These are phyloP conservation scores for Kregervanrija delftensis DNA, from an alignment of 805 yeast species.

Conservation along the genomic window DNA sequence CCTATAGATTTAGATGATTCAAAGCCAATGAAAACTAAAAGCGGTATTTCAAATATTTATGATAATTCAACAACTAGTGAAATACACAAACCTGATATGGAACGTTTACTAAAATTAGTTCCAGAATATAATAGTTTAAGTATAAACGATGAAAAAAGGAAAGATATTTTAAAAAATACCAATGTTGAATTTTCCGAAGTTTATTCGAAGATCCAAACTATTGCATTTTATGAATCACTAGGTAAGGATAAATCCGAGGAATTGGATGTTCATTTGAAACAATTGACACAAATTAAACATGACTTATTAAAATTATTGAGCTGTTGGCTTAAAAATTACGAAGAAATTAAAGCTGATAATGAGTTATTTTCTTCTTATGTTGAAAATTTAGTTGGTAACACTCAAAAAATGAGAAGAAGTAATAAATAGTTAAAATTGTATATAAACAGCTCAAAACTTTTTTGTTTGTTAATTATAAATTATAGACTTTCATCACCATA, in stretches of 20 bases:
- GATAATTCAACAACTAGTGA: too few relatives aligned
- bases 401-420: conserved; percentile 64
- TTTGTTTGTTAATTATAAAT: background rate
- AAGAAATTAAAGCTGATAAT: conserved; percentile 54
- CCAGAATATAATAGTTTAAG: conserved; percentile 31
- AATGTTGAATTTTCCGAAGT: conserved; percentile 15
- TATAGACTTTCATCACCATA: conserved; percentile 18
- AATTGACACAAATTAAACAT: conserved; percentile 31
- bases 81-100: background rate
- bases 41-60: too few relatives aligned
- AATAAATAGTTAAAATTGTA: conserved; percentile 4
- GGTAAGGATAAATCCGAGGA: conserved; percentile 20
- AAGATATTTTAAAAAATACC: conserved; percentile 18
- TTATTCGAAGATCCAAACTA: conserved; percentile 20
- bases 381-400: conserved; percentile 83
- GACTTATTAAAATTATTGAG: conserved; percentile 26
- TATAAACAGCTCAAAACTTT: background rate
- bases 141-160: conserved; percentile 26
- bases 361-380: conserved; percentile 79
- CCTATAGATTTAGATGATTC: conserved; percentile 63
- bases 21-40: conserved; percentile 4
- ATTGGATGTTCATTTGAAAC: conserved; percentile 31
- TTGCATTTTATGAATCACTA: conserved; percentile 16
- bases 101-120: conserved; percentile 11
- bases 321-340: conserved; percentile 47